Evolutionary conservation across 306 rosid species (phyloP).

Genomic region (Rosa multiflora): DNA sequence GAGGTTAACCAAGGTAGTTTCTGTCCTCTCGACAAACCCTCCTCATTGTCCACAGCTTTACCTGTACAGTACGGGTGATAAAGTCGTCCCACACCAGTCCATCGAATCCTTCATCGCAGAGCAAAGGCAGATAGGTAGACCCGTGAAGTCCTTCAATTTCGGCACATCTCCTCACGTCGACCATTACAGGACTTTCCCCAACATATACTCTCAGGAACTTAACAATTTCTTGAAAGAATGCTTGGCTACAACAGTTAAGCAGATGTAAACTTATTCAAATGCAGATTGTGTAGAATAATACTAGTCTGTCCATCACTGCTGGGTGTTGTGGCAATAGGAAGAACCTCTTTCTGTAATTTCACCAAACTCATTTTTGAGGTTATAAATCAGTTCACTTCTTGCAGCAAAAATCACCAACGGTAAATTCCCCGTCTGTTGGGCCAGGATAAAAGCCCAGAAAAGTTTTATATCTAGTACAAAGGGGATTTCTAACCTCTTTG

Average conservation of each 20-base stretch:
- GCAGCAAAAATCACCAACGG: neutral
- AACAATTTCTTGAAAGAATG: constrained; percentile 51
- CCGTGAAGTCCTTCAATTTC: constrained; percentile 61
- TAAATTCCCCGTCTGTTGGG: neutral
- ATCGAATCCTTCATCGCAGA: constrained; percentile 66
- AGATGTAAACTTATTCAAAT: constrained; percentile 15
- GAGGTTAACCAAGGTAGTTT: constrained; percentile 61
- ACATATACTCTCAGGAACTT: constrained; percentile 54
- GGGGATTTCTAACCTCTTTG: no score
- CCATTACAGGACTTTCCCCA: constrained; percentile 72
- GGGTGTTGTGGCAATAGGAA: neutral
- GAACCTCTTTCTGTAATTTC: neutral
- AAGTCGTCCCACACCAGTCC: constrained; percentile 64
- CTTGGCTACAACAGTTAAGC: constrained; percentile 32
- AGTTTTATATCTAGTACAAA: neutral
- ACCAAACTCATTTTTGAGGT: neutral
- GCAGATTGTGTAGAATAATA: neutral
- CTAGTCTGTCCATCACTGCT: neutral
- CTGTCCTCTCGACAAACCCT: constrained; percentile 46
- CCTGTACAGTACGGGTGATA: constrained; percentile 83
- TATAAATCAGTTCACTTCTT: neutral
- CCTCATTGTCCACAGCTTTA: constrained; percentile 81
- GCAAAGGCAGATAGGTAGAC: constrained; percentile 61
- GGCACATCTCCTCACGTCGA: constrained; percentile 84
- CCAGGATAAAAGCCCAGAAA: neutral